Evolutionary conservation across 2,329 filamentous ascomycete species (phyloP).

Genomic region (Colletotrichum costaricense): DNA sequence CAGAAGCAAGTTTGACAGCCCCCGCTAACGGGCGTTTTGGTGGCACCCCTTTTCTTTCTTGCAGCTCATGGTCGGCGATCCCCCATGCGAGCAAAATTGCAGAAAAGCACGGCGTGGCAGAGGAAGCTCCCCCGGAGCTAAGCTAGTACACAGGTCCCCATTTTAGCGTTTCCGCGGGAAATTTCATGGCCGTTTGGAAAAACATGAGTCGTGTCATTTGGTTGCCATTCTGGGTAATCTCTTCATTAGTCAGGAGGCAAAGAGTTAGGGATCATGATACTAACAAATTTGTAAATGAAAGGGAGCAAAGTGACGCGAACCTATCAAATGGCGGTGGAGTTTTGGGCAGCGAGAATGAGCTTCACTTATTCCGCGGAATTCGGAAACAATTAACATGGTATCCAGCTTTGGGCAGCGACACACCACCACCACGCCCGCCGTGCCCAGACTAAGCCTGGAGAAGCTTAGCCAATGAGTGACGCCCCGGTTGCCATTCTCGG

Average conservation of each 20-base stretch:
- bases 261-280: not conserved
- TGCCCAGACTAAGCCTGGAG: not conserved
- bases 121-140: not conserved
- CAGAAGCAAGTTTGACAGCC: not conserved
- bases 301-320: too few relatives aligned
- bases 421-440: not conserved
- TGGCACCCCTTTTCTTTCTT: not conserved
- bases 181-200: not conserved
- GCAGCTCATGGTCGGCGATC: not conserved
- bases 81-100: not conserved
- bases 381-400: not conserved
- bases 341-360: not conserved
- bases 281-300: not conserved
- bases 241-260: not conserved
- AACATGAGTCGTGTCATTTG: not conserved
- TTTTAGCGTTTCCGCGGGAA: not conserved
- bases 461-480: conserved; percentile 18
- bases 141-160: not conserved
- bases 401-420: conserved; percentile 3
- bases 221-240: conserved; percentile 7
- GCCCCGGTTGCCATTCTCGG: conserved; percentile 24
- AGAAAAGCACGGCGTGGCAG: not conserved
- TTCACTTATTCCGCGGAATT: not conserved
- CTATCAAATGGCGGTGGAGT: not conserved
- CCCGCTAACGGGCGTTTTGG: not conserved